Evolutionary conservation across 306 rosid species (phyloP).

Genomic region (Myrica gale): DNA sequence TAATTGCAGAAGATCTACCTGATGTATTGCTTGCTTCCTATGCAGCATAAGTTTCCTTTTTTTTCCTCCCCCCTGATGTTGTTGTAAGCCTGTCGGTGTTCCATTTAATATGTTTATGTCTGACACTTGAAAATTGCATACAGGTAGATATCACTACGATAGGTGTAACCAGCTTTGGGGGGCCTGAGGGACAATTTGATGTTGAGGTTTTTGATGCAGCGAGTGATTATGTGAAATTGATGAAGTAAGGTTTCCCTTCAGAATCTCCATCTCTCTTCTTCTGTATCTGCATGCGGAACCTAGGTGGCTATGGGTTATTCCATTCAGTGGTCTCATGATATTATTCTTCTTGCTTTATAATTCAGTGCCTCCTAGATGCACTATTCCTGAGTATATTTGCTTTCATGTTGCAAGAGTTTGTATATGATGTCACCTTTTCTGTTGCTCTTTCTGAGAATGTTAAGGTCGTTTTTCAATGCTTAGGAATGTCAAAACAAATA

Average conservation of each 20-base stretch:
- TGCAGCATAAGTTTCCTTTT: slow-evolving; percentile 19
- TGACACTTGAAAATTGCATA: slow-evolving; percentile 21
- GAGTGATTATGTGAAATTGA: slow-evolving; percentile 75
- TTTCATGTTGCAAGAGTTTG: slow-evolving; percentile 17
- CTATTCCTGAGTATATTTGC: not conserved
- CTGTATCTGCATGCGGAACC: slow-evolving; percentile 5
- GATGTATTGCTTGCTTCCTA: slow-evolving; percentile 49
- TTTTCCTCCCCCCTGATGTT: slow-evolving; percentile 2
- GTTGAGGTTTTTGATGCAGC: slow-evolving; percentile 99
- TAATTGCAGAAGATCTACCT: slow-evolving; percentile 76
- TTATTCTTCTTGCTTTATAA: not conserved
- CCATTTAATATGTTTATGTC: slow-evolving; percentile 23
- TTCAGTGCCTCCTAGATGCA: not conserved
- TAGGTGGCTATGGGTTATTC: slow-evolving; percentile 13
- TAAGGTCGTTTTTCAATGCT: slow-evolving; percentile 12
- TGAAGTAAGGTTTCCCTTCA: slow-evolving; percentile 64
- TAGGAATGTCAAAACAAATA: slow-evolving; percentile 18
- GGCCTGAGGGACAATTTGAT: slow-evolving; percentile 94
- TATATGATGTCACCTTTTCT: slow-evolving; percentile 10
- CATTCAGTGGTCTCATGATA: not conserved
- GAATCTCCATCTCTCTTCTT: slow-evolving; percentile 21
- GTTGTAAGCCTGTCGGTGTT: slow-evolving; percentile 7
- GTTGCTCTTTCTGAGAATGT: slow-evolving; percentile 5
- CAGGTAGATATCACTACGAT: slow-evolving; percentile 73
- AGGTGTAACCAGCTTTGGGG: slow-evolving; percentile 69